Evolutionary conservation across 805 yeast species (phyloP).

Genomic region (Tetrapisispora fleetii): DNA sequence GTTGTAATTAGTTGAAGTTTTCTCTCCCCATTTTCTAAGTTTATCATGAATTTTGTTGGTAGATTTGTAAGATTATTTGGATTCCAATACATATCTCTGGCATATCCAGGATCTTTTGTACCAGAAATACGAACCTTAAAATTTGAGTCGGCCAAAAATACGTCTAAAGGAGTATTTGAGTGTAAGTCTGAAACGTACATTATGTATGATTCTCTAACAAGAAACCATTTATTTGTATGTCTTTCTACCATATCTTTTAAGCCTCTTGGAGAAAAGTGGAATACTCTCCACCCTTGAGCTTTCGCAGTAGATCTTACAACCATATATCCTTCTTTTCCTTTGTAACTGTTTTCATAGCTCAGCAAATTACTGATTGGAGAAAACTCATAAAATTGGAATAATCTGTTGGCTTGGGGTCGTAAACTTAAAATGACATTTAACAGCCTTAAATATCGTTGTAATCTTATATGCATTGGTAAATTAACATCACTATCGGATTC

Average conservation of each 20-base stretch:
- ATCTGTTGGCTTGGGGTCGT: slow-evolving; percentile 69
- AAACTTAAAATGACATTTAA: slow-evolving; percentile 51
- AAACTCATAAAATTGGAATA: slow-evolving; percentile 81
- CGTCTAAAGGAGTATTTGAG: slow-evolving; percentile 83
- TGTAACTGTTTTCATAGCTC: slow-evolving; percentile 69
- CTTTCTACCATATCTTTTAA: slow-evolving; percentile 80
- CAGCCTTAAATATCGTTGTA: slow-evolving; percentile 60
- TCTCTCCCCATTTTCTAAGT: slow-evolving; percentile 66
- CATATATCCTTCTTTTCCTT: slow-evolving; percentile 84
- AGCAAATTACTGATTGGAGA: slow-evolving; percentile 80
- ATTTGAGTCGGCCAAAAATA: slow-evolving; percentile 74
- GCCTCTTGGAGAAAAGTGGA: slow-evolving; percentile 73
- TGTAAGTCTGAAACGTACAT: slow-evolving; percentile 78
- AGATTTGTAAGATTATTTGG: slow-evolving; percentile 30
- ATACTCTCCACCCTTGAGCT: slow-evolving; percentile 92
- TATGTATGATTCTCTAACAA: slow-evolving; percentile 75
- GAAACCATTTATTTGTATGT: slow-evolving; percentile 86
- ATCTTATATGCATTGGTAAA: slow-evolving; percentile 25
- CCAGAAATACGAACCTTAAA: slow-evolving; percentile 50
- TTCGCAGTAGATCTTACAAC: slow-evolving; percentile 74
- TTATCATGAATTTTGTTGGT: slow-evolving; percentile 46
- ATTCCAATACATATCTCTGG: slow-evolving; percentile 11
- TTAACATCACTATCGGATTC: slow-evolving; percentile 19
- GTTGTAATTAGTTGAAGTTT: slow-evolving; percentile 62
- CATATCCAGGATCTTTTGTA: slow-evolving; percentile 12